A percentile compares a stretch with the other conserved stretches of the same genome.
Evolutionary conservation across 352 stramenopile genomes (phyloP).

Genomic region (Pelagophyceae sp.): DNA sequence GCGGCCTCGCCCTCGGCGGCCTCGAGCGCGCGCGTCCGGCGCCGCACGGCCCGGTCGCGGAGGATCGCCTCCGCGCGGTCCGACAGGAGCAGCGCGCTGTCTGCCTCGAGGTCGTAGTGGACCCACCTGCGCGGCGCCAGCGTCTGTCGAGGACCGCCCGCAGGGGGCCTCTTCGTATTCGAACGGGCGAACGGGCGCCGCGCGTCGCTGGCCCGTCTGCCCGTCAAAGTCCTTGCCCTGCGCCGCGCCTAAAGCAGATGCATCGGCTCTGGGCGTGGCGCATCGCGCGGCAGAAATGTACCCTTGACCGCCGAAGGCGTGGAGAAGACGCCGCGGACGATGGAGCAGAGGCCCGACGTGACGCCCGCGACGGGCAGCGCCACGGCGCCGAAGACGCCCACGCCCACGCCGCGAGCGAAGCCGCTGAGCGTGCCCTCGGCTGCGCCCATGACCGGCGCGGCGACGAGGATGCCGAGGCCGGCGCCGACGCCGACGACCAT

Average conservation of each 20-base stretch:
- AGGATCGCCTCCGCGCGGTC: conserved; percentile 51
- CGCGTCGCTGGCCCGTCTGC: no score
- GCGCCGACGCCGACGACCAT: neutral
- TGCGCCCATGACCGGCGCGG: conserved; percentile 56
- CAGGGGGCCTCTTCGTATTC: no score
- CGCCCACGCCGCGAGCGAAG: conserved; percentile 35
- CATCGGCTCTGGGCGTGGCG: no score
- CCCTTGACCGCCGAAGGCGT: conserved; percentile 45
- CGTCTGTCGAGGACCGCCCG: no score
- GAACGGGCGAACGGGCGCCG: no score
- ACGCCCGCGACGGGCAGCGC: conserved; percentile 54
- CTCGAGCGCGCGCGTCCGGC: conserved; percentile 17
- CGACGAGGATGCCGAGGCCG: conserved; percentile 54
- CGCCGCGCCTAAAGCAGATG: neutral
- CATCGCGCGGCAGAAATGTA: neutral
- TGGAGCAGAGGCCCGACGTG: conserved; percentile 53
- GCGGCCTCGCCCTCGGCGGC: neutral
- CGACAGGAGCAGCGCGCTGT: conserved; percentile 31
- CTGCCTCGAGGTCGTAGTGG: conserved; percentile 43
- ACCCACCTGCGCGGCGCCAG: conserved; percentile 46
- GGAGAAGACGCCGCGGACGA: conserved; percentile 50
- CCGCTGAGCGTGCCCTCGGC: conserved; percentile 51
- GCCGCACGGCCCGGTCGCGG: conserved; percentile 25
- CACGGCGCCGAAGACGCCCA: conserved; percentile 38
- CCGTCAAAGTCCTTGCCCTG: conserved; percentile 62